Conservation (phyloP, 495 filamentous ascomycete genomes). For the Alectoria sarmentosa region DNA sequence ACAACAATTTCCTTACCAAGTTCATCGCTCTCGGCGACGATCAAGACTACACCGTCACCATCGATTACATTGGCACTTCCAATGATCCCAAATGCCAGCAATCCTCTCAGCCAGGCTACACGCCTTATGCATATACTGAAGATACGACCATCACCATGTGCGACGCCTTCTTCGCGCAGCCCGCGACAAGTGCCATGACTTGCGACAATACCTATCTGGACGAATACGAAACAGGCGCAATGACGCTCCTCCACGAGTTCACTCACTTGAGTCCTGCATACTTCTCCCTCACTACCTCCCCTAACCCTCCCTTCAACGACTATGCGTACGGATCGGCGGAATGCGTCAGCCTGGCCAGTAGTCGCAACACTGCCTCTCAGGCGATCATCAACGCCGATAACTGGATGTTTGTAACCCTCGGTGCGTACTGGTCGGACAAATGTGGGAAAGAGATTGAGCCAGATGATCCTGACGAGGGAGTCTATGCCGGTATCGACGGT, state of each 20-base stretch:
- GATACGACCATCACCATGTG: not conserved
- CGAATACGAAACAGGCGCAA: not conserved
- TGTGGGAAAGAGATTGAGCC: not conserved
- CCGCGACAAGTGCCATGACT: not conserved
- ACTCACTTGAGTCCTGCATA: not conserved
- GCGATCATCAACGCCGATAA: not conserved
- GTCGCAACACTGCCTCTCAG: not conserved
- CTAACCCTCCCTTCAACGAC: not conserved
- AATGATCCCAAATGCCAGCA: not conserved
- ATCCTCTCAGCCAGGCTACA: not conserved
- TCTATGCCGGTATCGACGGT: not conserved
- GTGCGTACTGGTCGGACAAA: not conserved
- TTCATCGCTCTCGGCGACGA: constrained; percentile 1
- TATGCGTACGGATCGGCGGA: not conserved
- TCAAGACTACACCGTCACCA: not conserved
- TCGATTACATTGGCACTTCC: not conserved
- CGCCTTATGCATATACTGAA: not conserved
- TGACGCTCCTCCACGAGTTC: not conserved
- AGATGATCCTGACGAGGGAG: not conserved
- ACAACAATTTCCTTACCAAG: not conserved
- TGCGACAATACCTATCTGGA: not conserved
- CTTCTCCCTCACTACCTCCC: not conserved
- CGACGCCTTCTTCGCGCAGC: not conserved
- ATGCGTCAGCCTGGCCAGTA: not conserved
- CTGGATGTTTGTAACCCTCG: not conserved